These are phyloP conservation scores for Pelargonium fulgidum DNA, from an alignment of 441 rosid genomes.

Conservation along the genomic window DNA sequence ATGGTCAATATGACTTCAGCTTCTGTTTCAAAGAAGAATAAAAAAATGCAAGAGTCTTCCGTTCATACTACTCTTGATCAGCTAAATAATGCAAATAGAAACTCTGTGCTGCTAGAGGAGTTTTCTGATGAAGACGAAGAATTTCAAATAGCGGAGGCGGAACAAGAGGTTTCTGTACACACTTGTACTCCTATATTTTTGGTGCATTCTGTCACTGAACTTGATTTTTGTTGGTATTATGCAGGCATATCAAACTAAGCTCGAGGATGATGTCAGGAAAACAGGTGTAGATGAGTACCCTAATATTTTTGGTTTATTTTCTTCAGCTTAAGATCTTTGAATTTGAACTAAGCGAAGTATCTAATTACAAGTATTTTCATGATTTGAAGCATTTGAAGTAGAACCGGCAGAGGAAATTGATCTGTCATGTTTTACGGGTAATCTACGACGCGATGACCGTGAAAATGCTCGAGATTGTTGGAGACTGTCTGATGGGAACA, in stretches of 20 bases:
- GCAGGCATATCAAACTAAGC: slow-evolving; percentile 48
- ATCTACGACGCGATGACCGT: slow-evolving; percentile 72
- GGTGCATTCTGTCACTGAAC: neutral
- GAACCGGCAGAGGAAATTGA: slow-evolving; percentile 67
- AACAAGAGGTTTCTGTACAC: slow-evolving; percentile 60
- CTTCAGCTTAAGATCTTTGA: slow-evolving; percentile 11
- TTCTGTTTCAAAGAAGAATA: slow-evolving; percentile 45
- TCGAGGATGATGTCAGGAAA: slow-evolving; percentile 52
- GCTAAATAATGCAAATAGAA: slow-evolving; percentile 52
- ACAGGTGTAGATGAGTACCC: slow-evolving; percentile 40
- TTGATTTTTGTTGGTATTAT: slow-evolving; percentile 16
- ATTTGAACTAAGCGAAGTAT: slow-evolving; percentile 10
- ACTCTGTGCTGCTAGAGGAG: slow-evolving; percentile 78
- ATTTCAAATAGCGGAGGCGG: slow-evolving; percentile 77
- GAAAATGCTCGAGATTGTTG: slow-evolving; percentile 91
- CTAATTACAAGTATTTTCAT: slow-evolving; percentile 17
- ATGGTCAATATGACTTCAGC: slow-evolving; percentile 97
- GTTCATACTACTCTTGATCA: slow-evolving; percentile 55
- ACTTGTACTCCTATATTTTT: slow-evolving; percentile 14
- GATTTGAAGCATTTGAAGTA: slow-evolving; percentile 52
- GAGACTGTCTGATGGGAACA: slow-evolving; percentile 78
- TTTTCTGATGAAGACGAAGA: slow-evolving; percentile 96
- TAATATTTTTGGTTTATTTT: slow-evolving; percentile 8
- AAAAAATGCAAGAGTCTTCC: slow-evolving; percentile 43
- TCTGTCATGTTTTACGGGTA: slow-evolving; percentile 81